phyloP scores from a whole-genome alignment of 129 eudicot genomes.

The Artemisia tridentata region DNA sequence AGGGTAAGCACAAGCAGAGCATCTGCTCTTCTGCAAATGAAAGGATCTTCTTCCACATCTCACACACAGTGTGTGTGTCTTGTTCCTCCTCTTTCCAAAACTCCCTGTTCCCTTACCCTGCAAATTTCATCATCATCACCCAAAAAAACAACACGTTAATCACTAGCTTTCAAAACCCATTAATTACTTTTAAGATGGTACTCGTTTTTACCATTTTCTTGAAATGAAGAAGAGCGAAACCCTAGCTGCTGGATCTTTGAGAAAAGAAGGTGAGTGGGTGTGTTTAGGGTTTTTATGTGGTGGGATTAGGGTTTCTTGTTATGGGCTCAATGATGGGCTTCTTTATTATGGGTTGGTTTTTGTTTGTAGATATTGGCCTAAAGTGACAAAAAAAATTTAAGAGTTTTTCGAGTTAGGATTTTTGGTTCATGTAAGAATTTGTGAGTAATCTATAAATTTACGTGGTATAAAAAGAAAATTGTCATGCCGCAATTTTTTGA shows the following conservation, averaged over 20 bases:
- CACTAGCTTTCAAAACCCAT: no score
- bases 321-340: slow-evolving; percentile 13
- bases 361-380: not conserved
- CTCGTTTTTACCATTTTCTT: slow-evolving; percentile 26
- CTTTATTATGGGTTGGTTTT: not conserved
- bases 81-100: slow-evolving; percentile 60
- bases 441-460: no score
- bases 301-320: slow-evolving; percentile 25
- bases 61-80: slow-evolving; percentile 55
- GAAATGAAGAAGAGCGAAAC: slow-evolving; percentile 15
- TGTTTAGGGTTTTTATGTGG: slow-evolving; percentile 20
- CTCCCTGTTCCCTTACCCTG: slow-evolving; percentile 58
- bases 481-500: no score
- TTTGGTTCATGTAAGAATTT: no score
- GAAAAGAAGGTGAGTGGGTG: not conserved
- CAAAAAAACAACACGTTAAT: not conserved
- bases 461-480: no score
- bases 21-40: slow-evolving; percentile 47
- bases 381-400: not conserved
- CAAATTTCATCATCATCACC: not conserved
- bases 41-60: slow-evolving; percentile 51
- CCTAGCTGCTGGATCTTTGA: slow-evolving; percentile 27
- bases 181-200: no score
- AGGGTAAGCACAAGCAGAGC: slow-evolving; percentile 53
- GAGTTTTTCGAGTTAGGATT: no score